A percentile compares a stretch with the other conserved stretches of the same genome.
Conservation (phyloP, 371 early-diverging fungal species). For the Nematocida sp. region DNA sequence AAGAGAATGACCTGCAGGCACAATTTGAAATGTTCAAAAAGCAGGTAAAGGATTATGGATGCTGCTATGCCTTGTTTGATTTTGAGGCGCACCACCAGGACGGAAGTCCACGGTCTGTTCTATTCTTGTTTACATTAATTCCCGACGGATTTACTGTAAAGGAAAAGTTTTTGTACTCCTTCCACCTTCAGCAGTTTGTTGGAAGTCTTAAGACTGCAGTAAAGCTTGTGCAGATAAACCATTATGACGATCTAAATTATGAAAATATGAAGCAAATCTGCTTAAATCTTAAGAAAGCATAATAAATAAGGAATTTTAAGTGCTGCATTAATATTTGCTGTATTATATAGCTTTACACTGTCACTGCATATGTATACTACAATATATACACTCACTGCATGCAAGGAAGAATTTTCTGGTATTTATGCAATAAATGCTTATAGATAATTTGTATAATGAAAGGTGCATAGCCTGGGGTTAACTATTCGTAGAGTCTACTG, state of each 20-base stretch:
- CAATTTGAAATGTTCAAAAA: conserved; percentile 58
- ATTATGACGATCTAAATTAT: conserved; percentile 45
- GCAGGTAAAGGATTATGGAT: conserved; percentile 43
- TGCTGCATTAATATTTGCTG: background rate
- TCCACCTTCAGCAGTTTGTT: conserved; percentile 33
- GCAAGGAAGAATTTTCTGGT: too few relatives aligned
- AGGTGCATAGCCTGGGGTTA: too few relatives aligned
- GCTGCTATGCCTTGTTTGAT: conserved; percentile 67
- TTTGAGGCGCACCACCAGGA: conserved; percentile 61
- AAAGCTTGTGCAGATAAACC: conserved; percentile 36
- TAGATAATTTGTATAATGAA: too few relatives aligned
- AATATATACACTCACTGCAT: too few relatives aligned
- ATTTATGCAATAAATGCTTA: too few relatives aligned
- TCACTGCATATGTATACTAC: too few relatives aligned
- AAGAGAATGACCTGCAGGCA: conserved; percentile 55
- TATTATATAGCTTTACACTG: too few relatives aligned
- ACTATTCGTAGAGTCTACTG: too few relatives aligned
- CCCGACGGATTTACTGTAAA: conserved; percentile 60
- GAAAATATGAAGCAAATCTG: conserved; percentile 51
- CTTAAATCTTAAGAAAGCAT: conserved; percentile 6
- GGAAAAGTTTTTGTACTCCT: conserved; percentile 62
- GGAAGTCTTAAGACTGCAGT: conserved; percentile 39
- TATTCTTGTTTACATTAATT: conserved; percentile 64
- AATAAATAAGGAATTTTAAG: conserved; percentile 2
- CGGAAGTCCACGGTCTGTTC: conserved; percentile 56